Percentiles rank a stretch among this genome's conserved stretches.
Conservation (phyloP, 768 basidiomycete genomes). For the Serendipita sp. region DNA sequence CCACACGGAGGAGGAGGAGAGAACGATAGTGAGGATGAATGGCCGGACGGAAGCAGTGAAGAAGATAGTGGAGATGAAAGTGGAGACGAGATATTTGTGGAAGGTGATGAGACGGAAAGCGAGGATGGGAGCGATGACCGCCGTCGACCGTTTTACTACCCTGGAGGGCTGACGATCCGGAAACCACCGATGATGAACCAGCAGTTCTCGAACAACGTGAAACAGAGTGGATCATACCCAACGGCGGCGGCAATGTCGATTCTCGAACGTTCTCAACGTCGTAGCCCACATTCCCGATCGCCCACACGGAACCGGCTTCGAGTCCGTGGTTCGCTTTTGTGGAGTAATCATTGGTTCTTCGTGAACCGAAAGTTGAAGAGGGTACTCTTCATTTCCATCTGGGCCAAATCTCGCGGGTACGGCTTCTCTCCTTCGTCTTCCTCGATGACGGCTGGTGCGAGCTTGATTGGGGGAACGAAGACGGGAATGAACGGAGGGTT, state of each 20-base stretch:
- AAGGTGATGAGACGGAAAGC: background rate
- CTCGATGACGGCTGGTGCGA: slow-evolving; percentile 16
- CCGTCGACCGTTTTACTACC: background rate
- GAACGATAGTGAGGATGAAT: slow-evolving; percentile 28
- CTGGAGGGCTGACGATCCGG: background rate
- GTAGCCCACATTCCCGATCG: background rate
- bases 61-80: slow-evolving; percentile 9
- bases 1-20: slow-evolving; percentile 76
- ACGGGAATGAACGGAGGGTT: background rate
- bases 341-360: slow-evolving; percentile 98
- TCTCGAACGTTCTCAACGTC: background rate
- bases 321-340: slow-evolving; percentile 64
- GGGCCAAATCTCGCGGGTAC: slow-evolving; percentile 40
- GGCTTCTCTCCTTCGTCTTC: slow-evolving; percentile 13
- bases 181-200: background rate
- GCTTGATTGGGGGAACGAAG: background rate
- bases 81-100: slow-evolving; percentile 8
- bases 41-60: slow-evolving; percentile 6
- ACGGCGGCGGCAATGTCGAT: background rate
- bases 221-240: background rate
- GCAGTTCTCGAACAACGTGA: too few species aligned
- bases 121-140: background rate
- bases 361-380: slow-evolving; percentile 84
- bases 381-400: slow-evolving; percentile 79
- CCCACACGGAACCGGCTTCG: slow-evolving; percentile 14